Evolutionary conservation across 306 rosid species (phyloP), one percentile per base, ranked within the genome.

Genomic region (Lagenaria siceraria): DNA sequence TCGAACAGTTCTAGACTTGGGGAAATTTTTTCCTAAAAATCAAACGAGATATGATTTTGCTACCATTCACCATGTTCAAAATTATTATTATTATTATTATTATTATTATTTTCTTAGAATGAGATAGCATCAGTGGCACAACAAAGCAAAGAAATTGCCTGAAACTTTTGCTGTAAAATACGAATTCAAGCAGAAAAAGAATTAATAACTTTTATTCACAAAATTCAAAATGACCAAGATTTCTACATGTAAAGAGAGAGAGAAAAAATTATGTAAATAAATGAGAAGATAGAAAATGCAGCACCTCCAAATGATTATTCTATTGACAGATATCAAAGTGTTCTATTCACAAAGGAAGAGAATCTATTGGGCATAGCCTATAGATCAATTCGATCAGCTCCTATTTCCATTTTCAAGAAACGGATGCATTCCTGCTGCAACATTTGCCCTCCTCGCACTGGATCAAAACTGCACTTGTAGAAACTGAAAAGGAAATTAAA

Each of bases 391-490:
- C 58, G 21, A 70, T 42, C 76, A 2, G 58, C 31, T 24, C 87
- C 81, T 66, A 81, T 83, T 77, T 87, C 95, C 29, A 88, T 89
- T 83, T 80, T 85, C 77, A 91, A 76, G 84, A 94, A 86, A 86
- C 87, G 87, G 18, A 81, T 89, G 84, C 85, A 79, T 80, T 89
- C 96, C 80, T 89, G 87, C 86, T 89, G 90, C 73, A 86, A 80
- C 98, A 91, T 94, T 82, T 93, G 89, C 54, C 98, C 98, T 74
- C 98, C 92, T 35, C 66, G 85, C 59, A 51, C 84, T 1, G 97
- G 90, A 78, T 94, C 96, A 77, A 87, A 94, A 36, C 85, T 79
- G 80, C 98, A 94, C 25, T 88, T 82, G 75, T 90, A 87, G 88
- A 90, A 90, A 83, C 97, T 94, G 93, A 46, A 70, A 31, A 42